Conservation (phyloP, 1,284 basidiomycete genomes). For the Ustilago bromivora region DNA sequence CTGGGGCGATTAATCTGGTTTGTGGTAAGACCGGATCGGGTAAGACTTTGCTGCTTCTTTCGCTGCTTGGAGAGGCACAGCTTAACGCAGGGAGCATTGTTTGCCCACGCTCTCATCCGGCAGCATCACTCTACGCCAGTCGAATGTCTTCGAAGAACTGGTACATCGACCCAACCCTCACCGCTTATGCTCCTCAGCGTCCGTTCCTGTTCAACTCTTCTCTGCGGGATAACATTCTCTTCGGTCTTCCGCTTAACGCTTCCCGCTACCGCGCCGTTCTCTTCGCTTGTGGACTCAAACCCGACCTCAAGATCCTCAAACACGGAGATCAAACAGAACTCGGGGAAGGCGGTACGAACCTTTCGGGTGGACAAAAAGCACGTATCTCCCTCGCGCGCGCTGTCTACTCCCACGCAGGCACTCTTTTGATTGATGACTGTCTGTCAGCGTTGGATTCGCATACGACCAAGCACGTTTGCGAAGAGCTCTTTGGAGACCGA, state of each 20-base stretch:
- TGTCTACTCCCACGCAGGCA: constrained; percentile 78
- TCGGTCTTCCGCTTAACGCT: constrained; percentile 72
- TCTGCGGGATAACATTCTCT: constrained; percentile 73
- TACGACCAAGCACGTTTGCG: constrained; percentile 61
- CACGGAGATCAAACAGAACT: constrained; percentile 79
- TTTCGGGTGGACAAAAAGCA: constrained; percentile 76
- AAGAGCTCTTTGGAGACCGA: constrained; percentile 61
- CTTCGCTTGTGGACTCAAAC: constrained; percentile 61
- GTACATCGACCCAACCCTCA: constrained; percentile 40
- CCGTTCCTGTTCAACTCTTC: constrained; percentile 90
- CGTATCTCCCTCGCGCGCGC: constrained; percentile 80
- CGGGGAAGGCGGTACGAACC: constrained; percentile 73
- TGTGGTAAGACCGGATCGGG: constrained; percentile 67
- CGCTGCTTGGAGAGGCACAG: constrained; percentile 63
- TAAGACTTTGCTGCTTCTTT: constrained; percentile 63
- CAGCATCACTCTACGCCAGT: constrained; percentile 17
- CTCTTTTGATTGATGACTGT: constrained; percentile 79
- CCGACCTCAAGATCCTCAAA: constrained; percentile 78
- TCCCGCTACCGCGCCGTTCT: constrained; percentile 71
- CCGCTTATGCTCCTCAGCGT: constrained; percentile 84
- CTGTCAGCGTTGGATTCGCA: constrained; percentile 74
- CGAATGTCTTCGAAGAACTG: constrained; percentile 10
- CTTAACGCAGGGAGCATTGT: constrained; percentile 40
- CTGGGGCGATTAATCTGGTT: constrained; percentile 36
- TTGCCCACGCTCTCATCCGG: constrained; percentile 51